Conservation (phyloP, 164 flowering plant genomes). For the Kalanchoe fedtschenkoi region DNA sequence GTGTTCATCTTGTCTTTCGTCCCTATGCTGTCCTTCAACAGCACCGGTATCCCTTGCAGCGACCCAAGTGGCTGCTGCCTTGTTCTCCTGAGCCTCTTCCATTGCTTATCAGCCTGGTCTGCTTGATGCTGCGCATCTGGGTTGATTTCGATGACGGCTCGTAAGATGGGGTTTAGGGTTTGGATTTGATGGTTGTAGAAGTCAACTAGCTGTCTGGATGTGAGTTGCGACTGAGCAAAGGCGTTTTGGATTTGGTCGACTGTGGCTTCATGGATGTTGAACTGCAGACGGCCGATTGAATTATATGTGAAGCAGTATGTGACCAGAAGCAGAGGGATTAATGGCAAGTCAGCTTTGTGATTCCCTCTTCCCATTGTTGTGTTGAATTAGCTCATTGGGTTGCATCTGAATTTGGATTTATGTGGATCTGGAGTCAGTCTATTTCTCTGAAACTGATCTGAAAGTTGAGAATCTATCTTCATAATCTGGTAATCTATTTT, state of each 20-base stretch:
- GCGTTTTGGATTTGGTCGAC: constrained; percentile 34
- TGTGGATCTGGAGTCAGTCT: too few species aligned
- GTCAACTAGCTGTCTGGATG: constrained; percentile 39
- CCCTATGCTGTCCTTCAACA: constrained; percentile 39
- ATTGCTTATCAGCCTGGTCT: constrained; percentile 32
- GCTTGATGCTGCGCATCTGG: constrained; percentile 45
- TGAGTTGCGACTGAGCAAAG: constrained; percentile 32
- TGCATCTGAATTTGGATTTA: too few species aligned
- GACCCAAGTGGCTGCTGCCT: background rate
- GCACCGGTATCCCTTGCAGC: constrained; percentile 52
- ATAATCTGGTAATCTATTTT: too few species aligned
- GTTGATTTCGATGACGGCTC: constrained; percentile 47
- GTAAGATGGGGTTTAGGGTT: constrained; percentile 30
- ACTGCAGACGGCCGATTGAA: background rate
- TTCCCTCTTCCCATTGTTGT: background rate
- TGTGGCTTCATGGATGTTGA: constrained; percentile 38
- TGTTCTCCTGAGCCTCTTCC: constrained; percentile 13
- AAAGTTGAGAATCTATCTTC: too few species aligned
- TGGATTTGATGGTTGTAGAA: constrained; percentile 29
- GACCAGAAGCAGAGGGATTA: background rate
- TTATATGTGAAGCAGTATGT: background rate
- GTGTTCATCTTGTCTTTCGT: constrained; percentile 43
- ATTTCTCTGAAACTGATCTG: too few species aligned
- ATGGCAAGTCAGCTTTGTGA: background rate
- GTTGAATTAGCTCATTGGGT: background rate